Conservation (phyloP, 192 early-diverging fungal genomes). For the Backusella circina region DNA sequence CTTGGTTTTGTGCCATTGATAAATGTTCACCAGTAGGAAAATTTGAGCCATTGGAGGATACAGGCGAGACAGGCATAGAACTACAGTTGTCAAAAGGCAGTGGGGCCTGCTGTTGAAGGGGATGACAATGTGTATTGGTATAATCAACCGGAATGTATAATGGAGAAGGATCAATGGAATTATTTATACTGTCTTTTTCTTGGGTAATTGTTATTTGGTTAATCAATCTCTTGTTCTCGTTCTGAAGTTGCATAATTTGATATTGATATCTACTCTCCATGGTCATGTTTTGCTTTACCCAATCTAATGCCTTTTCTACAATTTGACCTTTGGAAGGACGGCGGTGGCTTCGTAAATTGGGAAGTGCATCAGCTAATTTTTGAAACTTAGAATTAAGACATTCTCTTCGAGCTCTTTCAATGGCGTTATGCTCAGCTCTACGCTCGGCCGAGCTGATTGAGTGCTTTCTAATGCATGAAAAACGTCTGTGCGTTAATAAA, state of each 20-base stretch:
- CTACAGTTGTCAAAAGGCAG: not conserved
- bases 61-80: not conserved
- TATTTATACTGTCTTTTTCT: not conserved
- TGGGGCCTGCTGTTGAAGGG: not conserved
- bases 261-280: conserved; percentile 10
- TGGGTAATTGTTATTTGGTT: not conserved
- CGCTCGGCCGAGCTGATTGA: not conserved
- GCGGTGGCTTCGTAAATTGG: conserved; percentile 59
- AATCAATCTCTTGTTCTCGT: conserved; percentile 7
- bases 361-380: conserved; percentile 70
- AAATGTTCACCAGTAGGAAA: not conserved
- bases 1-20: not conserved
- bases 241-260: conserved; percentile 9
- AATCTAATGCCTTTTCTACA: conserved; percentile 73
- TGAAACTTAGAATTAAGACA: conserved; percentile 74
- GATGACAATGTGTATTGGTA: not conserved
- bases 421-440: conserved; percentile 75
- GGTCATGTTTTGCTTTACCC: conserved; percentile 22
- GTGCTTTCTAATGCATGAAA: not conserved
- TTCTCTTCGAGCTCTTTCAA: conserved; percentile 75
- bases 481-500: conserved; percentile 1
- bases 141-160: not conserved
- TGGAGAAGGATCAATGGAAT: not conserved
- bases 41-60: not conserved
- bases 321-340: conserved; percentile 78